Conservation (phyloP, 305 asterid species). For the Plantago coronopus region DNA sequence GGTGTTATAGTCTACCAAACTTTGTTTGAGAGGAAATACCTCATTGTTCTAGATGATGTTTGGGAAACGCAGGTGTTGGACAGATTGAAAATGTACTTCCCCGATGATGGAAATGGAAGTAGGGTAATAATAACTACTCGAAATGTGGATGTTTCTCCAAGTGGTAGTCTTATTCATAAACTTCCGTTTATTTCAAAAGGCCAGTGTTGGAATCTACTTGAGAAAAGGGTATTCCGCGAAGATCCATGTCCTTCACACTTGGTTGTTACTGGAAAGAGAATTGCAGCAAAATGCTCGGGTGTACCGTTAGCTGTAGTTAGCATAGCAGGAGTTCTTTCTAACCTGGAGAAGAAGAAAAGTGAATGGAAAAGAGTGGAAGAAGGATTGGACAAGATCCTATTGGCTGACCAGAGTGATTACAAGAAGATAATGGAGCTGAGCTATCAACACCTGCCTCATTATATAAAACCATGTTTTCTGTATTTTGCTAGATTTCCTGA, state of each 20-base stretch:
- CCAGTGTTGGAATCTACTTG: conserved; percentile 23
- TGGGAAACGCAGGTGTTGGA: conserved; percentile 21
- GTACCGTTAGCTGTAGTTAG: conserved; percentile 24
- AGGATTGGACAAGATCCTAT: conserved; percentile 7
- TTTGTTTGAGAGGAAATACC: conserved; percentile 15
- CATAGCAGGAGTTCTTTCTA: conserved; percentile 23
- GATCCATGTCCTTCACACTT: conserved; percentile 21
- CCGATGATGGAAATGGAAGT: conserved; percentile 18
- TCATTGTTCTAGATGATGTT: conserved; percentile 29
- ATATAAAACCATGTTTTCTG: conserved; percentile 33
- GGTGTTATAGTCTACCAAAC: conserved; percentile 2
- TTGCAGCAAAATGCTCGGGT: conserved; percentile 21
- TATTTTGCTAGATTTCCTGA: conserved; percentile 29
- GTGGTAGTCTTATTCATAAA: background rate
- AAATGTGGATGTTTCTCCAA: conserved; percentile 7
- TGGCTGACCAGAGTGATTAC: background rate
- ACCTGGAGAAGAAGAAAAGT: background rate
- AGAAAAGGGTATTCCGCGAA: conserved; percentile 13
- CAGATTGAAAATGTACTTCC: conserved; percentile 14
- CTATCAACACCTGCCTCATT: conserved; percentile 16
- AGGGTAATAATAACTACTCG: conserved; percentile 19
- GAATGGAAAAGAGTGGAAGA: conserved; percentile 24
- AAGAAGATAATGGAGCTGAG: conserved; percentile 27
- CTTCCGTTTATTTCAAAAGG: conserved; percentile 16
- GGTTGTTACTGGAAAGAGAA: conserved; percentile 13